These are phyloP conservation scores for Aureobasidium lini DNA, from an alignment of 2,329 filamentous ascomycete genomes.

Conservation along the genomic window DNA sequence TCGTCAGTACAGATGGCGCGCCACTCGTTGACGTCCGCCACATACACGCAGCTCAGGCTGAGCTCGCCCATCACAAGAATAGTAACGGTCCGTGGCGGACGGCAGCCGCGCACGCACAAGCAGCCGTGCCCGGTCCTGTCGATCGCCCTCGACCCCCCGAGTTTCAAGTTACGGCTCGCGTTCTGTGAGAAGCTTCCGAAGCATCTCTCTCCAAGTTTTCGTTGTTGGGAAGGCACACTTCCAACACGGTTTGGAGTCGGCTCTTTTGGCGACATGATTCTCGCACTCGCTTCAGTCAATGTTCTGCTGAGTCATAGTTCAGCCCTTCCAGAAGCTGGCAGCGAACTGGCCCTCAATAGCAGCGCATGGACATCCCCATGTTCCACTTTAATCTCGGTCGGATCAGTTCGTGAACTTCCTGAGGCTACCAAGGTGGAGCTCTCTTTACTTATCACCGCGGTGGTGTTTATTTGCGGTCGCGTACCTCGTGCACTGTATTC, in stretches of 20 bases:
- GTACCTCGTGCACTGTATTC: background rate
- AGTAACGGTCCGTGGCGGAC: slow-evolving; percentile 10
- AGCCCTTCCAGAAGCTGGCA: slow-evolving; percentile 8
- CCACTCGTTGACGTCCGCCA: slow-evolving; percentile 5
- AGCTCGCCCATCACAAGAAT: slow-evolving; percentile 9
- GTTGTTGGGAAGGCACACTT: background rate
- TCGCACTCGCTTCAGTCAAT: background rate
- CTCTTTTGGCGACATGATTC: background rate
- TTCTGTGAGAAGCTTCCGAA: background rate
- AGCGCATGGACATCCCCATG: slow-evolving; percentile 12
- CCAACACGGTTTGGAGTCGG: background rate
- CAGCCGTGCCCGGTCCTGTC: slow-evolving; percentile 3
- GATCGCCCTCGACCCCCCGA: slow-evolving; percentile 2
- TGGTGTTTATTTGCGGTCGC: slow-evolving; percentile 8
- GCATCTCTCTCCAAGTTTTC: background rate
- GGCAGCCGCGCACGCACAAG: slow-evolving; percentile 5
- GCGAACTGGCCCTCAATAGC: background rate
- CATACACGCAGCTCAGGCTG: background rate
- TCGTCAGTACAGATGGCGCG: background rate
- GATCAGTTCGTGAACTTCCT: slow-evolving; percentile 11
- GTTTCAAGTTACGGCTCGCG: slow-evolving; percentile 11
- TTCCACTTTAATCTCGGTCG: slow-evolving; percentile 13
- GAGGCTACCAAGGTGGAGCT: slow-evolving; percentile 10
- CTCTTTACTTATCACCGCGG: background rate
- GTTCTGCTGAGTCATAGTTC: background rate